Base-by-base conservation (phyloP, 164 flowering plant species). In the Tetrastigma voinierianum region DNA sequence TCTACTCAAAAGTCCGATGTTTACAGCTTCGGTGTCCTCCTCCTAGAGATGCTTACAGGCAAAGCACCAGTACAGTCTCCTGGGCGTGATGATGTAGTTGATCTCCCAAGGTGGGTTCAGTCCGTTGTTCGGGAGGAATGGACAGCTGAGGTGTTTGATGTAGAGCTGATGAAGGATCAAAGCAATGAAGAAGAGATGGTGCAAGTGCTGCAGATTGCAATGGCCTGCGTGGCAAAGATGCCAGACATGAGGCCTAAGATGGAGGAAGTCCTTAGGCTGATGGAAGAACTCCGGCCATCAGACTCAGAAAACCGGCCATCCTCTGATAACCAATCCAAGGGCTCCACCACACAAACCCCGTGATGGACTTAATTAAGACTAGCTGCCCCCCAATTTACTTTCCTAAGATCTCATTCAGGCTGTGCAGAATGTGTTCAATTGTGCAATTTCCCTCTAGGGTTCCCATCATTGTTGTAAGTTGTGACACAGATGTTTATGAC, bases 1-100 rank as follows among this genome's bases (percentile, higher is more conserved):
- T 51, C 61, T 16, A 75, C 75, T 23, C 82, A 80, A 43, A 82
- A 80, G 55, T 82, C 87, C 0, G 85, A 84, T 61, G 81, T 81
- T 8, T 84, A 82, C 74, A 80, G 85, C 57, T 84, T 80, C 25
- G 88, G 88, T n/a, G 85, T 84, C 16, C 59, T 84, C 17, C 70
- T 84, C 32, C 80, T 82, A 2, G 88, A 84, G 72, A 74, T 80
- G 80, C 71, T 84, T 57, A 80, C 88, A 5, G 84, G 86, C 1
- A 83, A 83, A 59, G 80, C 77, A 63, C 83, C 87, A n/a, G 66
- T 67, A 15, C 81, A 75, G 58, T 64, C 81, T 20, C 69, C 81
- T 2, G 73, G 78, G 45, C 71, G 71, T 3, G 87, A 79, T 15
- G 84, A 81, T 10, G 72, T 66, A 48, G 72, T 69, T 11, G 85